A percentile compares a stretch with the other conserved stretches of the same genome.
phyloP scores from a whole-genome alignment of 2,329 filamentous ascomycete genomes.

The Coleophoma cylindrospora region DNA sequence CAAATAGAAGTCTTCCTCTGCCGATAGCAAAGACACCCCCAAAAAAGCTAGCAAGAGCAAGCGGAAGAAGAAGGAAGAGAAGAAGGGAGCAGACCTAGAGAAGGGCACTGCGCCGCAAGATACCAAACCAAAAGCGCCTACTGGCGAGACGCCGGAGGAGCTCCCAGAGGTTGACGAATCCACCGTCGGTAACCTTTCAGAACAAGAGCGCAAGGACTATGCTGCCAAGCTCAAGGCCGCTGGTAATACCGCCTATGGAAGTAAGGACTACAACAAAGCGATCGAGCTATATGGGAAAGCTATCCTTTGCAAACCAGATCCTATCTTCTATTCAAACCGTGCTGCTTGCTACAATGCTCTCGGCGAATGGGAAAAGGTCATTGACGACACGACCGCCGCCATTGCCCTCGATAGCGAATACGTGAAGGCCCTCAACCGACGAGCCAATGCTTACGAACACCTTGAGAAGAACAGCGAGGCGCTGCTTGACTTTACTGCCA shows the following conservation, averaged over 20 bases:
- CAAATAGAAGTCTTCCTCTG: conserved; percentile 17
- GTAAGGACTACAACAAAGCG: conserved; percentile 88
- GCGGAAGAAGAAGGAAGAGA: conserved; percentile 79
- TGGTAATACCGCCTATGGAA: conserved; percentile 93
- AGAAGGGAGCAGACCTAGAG: conserved; percentile 68
- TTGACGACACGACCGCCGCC: conserved; percentile 94
- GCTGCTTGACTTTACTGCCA: conserved; percentile 94
- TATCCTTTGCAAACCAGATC: conserved; percentile 93
- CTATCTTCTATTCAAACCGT: conserved; percentile 98
- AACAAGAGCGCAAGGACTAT: conserved; percentile 75
- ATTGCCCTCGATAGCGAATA: conserved; percentile 93
- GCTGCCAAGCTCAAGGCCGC: conserved; percentile 90
- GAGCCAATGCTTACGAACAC: conserved; percentile 95
- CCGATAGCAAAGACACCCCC: conserved; percentile 34
- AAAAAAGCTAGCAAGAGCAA: conserved; percentile 85
- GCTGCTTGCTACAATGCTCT: conserved; percentile 96
- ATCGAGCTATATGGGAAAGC: conserved; percentile 95
- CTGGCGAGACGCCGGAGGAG: conserved; percentile 57
- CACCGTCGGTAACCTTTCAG: conserved; percentile 43
- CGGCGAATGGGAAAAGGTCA: conserved; percentile 89
- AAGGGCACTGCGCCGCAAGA: conserved; percentile 43
- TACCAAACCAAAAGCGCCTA: conserved; percentile 40
- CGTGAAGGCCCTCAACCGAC: conserved; percentile 94
- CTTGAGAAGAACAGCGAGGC: conserved; percentile 88
- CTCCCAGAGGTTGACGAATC: conserved; percentile 62